These are phyloP conservation scores for Ceratocystis huliohia DNA, from an alignment of 2,329 filamentous ascomycete species.

Conservation along the genomic window DNA sequence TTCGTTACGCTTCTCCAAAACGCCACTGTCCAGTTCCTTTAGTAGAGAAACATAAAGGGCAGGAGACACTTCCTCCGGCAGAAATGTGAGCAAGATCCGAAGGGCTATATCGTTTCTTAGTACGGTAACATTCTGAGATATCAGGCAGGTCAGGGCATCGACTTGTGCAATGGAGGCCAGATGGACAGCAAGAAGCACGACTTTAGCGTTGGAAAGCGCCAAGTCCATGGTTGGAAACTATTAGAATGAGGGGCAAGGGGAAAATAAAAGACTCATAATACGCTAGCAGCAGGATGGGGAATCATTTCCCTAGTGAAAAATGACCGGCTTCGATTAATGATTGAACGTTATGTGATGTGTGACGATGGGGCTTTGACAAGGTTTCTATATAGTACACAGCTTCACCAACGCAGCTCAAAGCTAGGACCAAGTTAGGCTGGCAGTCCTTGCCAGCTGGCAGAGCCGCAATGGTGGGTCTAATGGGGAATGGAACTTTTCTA, in stretches of 20 bases:
- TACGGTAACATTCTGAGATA: constrained; percentile 42
- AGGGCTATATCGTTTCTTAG: constrained; percentile 54
- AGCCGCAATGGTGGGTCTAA: not conserved
- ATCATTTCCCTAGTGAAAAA: not conserved
- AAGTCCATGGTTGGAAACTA: constrained; percentile 29
- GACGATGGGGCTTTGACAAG: constrained; percentile 1
- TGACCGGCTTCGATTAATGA: not conserved
- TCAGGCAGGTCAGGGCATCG: constrained; percentile 46
- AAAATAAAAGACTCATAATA: not conserved
- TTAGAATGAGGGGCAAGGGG: not conserved
- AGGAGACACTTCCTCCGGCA: constrained; percentile 59
- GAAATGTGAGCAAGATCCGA: constrained; percentile 60
- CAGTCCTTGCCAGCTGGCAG: constrained; percentile 1
- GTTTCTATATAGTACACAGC: not conserved
- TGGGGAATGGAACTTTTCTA: not conserved
- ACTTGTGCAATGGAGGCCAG: constrained; percentile 55
- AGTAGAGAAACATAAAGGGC: constrained; percentile 50
- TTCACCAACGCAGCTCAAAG: not conserved
- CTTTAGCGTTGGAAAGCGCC: constrained; percentile 51
- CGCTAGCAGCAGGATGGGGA: not conserved
- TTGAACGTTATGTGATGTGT: not conserved
- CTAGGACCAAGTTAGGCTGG: not conserved
- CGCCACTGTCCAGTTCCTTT: constrained; percentile 40
- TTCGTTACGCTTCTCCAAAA: constrained; percentile 29
- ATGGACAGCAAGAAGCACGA: constrained; percentile 59